A percentile compares a stretch with the other conserved stretches of the same genome.
These are phyloP conservation scores for Croton setiger DNA, from an alignment of 441 rosid species.

Conservation along the genomic window DNA sequence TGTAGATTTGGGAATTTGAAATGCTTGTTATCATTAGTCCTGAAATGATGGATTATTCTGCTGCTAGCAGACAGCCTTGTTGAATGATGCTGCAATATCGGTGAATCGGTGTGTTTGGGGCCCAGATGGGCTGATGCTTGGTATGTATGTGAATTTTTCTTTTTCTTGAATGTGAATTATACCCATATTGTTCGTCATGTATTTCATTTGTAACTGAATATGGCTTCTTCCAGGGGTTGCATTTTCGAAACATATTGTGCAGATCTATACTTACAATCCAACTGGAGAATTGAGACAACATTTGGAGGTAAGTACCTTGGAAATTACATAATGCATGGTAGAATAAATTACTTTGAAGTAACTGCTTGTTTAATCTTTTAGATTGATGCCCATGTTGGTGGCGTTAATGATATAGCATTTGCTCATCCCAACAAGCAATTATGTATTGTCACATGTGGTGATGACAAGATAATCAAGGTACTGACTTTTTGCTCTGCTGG, in stretches of 20 bases:
- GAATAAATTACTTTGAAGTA: constrained; percentile 15
- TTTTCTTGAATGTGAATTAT: not conserved
- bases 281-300: constrained; percentile 52
- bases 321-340: constrained; percentile 12
- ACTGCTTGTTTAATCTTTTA: constrained; percentile 22
- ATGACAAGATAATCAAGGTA: constrained; percentile 84
- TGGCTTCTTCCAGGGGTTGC: constrained; percentile 54
- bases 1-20: constrained; percentile 4
- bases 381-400: constrained; percentile 70
- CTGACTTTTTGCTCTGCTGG: not conserved
- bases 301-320: constrained; percentile 42
- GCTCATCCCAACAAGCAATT: constrained; percentile 65
- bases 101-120: constrained; percentile 51
- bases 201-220: not conserved
- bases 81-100: constrained; percentile 42
- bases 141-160: constrained; percentile 23
- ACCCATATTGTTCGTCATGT: constrained; percentile 6
- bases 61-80: constrained; percentile 32
- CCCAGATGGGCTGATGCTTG: constrained; percentile 50
- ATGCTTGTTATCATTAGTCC: not conserved
- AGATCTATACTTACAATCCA: constrained; percentile 53
- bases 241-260: constrained; percentile 70
- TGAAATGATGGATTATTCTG: not conserved
- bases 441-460: constrained; percentile 76
- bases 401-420: constrained; percentile 66